These are phyloP conservation scores for Amanita fuliginea DNA, from an alignment of 768 basidiomycete species.

Conservation along the genomic window DNA sequence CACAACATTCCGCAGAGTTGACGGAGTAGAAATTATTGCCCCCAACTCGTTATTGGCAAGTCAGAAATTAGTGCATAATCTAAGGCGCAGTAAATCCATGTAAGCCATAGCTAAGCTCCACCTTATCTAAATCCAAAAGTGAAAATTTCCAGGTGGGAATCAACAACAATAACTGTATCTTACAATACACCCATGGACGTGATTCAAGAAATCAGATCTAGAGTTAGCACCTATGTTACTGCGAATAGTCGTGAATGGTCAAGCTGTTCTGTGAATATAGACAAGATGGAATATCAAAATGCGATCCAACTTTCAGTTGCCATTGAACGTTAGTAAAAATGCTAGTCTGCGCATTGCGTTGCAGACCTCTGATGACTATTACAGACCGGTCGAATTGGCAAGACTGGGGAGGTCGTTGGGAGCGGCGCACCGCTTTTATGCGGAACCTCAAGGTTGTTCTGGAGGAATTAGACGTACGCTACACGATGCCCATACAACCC, in stretches of 20 bases:
- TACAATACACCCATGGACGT: conserved; percentile 64
- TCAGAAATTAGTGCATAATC: conserved; percentile 68
- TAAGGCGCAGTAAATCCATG: conserved; percentile 68
- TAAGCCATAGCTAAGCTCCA: conserved; percentile 19
- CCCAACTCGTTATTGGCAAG: conserved; percentile 65
- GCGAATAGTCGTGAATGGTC: conserved; percentile 70
- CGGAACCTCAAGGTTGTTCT: conserved; percentile 56
- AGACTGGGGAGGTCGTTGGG: conserved; percentile 78
- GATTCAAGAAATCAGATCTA: conserved; percentile 53
- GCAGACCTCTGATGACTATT: conserved; percentile 1
- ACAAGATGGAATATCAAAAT: conserved; percentile 74
- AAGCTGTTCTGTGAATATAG: conserved; percentile 50
- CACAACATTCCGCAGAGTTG: conserved; percentile 69
- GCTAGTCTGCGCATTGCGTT: neutral
- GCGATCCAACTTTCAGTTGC: conserved; percentile 54
- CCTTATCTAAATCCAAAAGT: neutral
- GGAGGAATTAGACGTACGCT: conserved; percentile 66
- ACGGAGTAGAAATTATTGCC: conserved; percentile 71
- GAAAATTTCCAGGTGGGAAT: conserved; percentile 42
- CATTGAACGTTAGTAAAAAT: conserved; percentile 50
- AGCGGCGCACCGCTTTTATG: conserved; percentile 68
- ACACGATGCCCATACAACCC: conserved; percentile 65
- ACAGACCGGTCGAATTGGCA: conserved; percentile 77
- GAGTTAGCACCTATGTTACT: conserved; percentile 46
- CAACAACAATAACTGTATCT: conserved; percentile 50